Evolutionary conservation across 2,329 filamentous ascomycete species (phyloP), one percentile per base, ranked within the genome.

Genomic region (Cladophialophora psammophila): DNA sequence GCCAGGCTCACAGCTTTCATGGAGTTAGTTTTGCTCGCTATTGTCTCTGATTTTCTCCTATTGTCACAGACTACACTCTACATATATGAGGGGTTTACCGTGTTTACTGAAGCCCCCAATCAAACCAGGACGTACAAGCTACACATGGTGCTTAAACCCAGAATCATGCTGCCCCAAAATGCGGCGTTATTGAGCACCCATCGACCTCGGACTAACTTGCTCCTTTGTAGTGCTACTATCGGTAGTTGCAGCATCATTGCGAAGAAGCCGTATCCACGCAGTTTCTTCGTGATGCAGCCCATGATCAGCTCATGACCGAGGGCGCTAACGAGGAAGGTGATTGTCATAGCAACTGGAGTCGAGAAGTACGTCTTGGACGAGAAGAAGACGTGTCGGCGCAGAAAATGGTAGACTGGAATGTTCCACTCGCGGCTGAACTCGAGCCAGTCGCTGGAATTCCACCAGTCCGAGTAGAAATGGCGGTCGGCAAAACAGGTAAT

Each of bases 361-460:
- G 92, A 94, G 74, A 96, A 89, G 72, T 90, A 88, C 12, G 89
- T 88, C 9, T 91, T 85, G 12, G 90, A 91, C 1, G 93, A 93
- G 65, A 88, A 90, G 80, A 98, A 99, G 71, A 99, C 94, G 79
- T 99, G 95, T 31, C 95, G 87, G 7, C 94, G 90, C 74, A 98
- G 90, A 82, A 97, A 99, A 76, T 94, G 91, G 81, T 98, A 95
- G 6, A 97, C 94, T 53, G 94, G 94, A n/a, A 96, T 88, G 77
- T 98, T 98, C 94, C 95, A 98, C 82, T 97, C 92, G 71, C 93
- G 88, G 10, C 90, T 94, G 80, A 98, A 99, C 80, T 97, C 94
- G 77, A 98, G 90, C 81, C 82, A 84, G 73, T 84, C 82, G 66
- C 81, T 82, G 1, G 82, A 85, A 72, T 90, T 90, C 87, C 87